These are phyloP conservation scores for Durio zibethinus DNA, from an alignment of 345 rosid species.

Conservation along the genomic window DNA sequence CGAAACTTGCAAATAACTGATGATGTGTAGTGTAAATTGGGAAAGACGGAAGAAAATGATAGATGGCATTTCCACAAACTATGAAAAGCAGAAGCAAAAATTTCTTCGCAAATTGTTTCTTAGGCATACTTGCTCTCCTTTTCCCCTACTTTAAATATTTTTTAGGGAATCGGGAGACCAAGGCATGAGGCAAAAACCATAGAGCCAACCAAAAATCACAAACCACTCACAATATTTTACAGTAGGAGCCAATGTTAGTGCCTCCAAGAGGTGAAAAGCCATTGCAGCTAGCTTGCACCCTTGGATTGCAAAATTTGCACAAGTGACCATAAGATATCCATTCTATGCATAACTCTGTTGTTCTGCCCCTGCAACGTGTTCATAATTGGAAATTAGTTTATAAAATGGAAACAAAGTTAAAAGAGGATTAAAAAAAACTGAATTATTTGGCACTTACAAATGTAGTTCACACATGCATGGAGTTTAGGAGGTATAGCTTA, in stretches of 20 bases:
- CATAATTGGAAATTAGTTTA: slow-evolving; percentile 6
- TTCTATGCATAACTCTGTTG: slow-evolving; percentile 70
- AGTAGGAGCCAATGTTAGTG: slow-evolving; percentile 6
- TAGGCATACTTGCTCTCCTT: background rate
- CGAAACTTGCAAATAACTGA: slow-evolving; percentile 20
- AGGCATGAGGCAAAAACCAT: slow-evolving; percentile 17
- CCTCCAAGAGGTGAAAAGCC: slow-evolving; percentile 20
- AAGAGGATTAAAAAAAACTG: background rate
- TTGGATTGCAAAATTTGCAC: slow-evolving; percentile 80
- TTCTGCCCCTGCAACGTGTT: slow-evolving; percentile 61
- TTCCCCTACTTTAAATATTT: background rate
- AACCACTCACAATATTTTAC: slow-evolving; percentile 28
- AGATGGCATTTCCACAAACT: slow-evolving; percentile 11
- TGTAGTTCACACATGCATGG: background rate
- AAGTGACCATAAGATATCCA: slow-evolving; percentile 95
- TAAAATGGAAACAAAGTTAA: background rate
- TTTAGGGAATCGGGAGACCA: slow-evolving; percentile 7
- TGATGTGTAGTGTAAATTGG: background rate
- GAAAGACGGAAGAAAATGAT: background rate
- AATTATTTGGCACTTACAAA: background rate
- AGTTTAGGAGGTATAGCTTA: background rate
- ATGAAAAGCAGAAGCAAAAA: slow-evolving; percentile 1
- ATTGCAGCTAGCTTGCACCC: slow-evolving; percentile 33
- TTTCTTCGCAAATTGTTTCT: background rate
- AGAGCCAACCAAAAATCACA: slow-evolving; percentile 24